Evolutionary conservation across 805 yeast genomes (phyloP).

Genomic region (Candida coquimbonensis): DNA sequence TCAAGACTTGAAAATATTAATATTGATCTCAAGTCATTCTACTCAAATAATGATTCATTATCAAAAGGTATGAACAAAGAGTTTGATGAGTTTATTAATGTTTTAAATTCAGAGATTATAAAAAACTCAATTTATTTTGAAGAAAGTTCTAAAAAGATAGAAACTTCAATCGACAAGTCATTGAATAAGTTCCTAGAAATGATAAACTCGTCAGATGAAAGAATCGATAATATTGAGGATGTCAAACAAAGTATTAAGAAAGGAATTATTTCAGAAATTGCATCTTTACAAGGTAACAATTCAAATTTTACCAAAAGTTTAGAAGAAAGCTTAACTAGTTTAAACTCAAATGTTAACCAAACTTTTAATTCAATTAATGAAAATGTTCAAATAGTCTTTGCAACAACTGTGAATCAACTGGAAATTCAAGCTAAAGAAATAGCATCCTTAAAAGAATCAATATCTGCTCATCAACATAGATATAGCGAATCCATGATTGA

Average conservation of each 20-base stretch:
- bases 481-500: too few relatives aligned
- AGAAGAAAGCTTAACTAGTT: constrained; percentile 3
- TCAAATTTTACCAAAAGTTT: constrained; percentile 5
- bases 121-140: constrained; percentile 7
- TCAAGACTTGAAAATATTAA: constrained; percentile 5
- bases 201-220: neutral
- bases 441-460: too few relatives aligned
- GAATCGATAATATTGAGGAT: constrained; percentile 13
- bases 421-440: too few relatives aligned
- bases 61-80: constrained; percentile 11
- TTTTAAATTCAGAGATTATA: constrained; percentile 9
- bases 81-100: constrained; percentile 10
- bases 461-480: too few relatives aligned
- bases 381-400: neutral
- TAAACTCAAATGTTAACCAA: constrained; percentile 2
- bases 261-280: constrained; percentile 14
- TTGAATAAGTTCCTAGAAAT: constrained; percentile 2
- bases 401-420: too few relatives aligned
- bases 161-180: constrained; percentile 4
- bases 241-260: constrained; percentile 12
- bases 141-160: constrained; percentile 1
- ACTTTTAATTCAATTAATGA: constrained; percentile 2
- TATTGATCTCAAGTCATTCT: constrained; percentile 3
- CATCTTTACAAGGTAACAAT: constrained; percentile 8
- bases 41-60: constrained; percentile 9